Conservation (phyloP, 2,329 filamentous ascomycete genomes). For the Dactylellina drechsleri region DNA sequence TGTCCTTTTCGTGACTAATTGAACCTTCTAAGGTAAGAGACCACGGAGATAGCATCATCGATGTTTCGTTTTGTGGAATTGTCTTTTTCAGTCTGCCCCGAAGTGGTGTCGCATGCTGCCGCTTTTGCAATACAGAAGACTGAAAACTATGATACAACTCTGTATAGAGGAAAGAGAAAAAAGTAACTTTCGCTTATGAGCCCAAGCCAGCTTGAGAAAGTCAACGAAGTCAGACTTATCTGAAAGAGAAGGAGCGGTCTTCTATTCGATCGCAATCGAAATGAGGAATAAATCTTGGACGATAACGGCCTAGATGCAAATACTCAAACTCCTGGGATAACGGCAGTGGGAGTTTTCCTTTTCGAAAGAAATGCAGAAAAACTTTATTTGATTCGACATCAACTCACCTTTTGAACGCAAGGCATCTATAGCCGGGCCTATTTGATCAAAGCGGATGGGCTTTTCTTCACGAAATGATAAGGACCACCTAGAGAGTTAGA, state of each 20-base stretch:
- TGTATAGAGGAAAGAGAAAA: slow-evolving; percentile 22
- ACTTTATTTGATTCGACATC: background rate
- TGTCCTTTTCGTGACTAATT: background rate
- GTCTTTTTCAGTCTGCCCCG: background rate
- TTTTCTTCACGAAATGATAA: slow-evolving; percentile 11
- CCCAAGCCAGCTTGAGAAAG: slow-evolving; percentile 6
- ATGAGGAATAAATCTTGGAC: slow-evolving; percentile 34
- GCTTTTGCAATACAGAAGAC: slow-evolving; percentile 16
- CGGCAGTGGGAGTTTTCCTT: background rate
- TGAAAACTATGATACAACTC: slow-evolving; percentile 43
- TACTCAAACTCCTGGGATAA: slow-evolving; percentile 35
- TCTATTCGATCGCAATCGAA: slow-evolving; percentile 20
- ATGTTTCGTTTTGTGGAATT: background rate
- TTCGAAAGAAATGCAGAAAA: background rate
- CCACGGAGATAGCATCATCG: slow-evolving; percentile 2
- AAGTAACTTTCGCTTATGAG: slow-evolving; percentile 10
- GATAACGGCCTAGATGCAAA: slow-evolving; percentile 45
- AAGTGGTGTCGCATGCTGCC: slow-evolving; percentile 15
- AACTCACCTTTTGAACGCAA: slow-evolving; percentile 19
- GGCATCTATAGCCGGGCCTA: slow-evolving; percentile 16
- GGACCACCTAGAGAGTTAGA: slow-evolving; percentile 31
- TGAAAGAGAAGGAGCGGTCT: background rate
- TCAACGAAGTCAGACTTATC: background rate
- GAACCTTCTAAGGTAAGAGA: slow-evolving; percentile 18
- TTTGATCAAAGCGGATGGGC: slow-evolving; percentile 33